Evolutionary conservation across 805 yeast genomes (phyloP).

Genomic region (Metschnikowia orientalis): DNA sequence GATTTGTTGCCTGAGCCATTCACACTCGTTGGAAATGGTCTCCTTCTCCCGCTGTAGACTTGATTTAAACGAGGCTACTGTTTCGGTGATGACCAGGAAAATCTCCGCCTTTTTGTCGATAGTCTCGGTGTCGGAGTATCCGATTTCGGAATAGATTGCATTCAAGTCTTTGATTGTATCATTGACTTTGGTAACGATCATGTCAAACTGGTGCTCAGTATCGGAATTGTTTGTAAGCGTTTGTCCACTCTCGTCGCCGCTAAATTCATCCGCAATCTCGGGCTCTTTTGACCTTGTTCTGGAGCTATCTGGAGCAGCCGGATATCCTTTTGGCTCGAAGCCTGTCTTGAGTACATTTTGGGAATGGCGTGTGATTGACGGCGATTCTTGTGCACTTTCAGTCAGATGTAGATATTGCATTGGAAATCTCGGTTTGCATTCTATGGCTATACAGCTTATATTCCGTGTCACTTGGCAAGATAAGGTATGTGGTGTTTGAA

Average conservation of each 20-base stretch:
- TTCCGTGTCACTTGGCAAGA: no score
- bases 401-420: no score
- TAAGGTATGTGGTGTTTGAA: no score
- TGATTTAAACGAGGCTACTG: slow-evolving; percentile 31
- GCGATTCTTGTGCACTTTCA: no score
- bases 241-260: slow-evolving; percentile 1
- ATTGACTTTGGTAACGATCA: slow-evolving; percentile 32
- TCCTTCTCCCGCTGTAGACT: slow-evolving; percentile 28
- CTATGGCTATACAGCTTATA: no score
- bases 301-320: no score
- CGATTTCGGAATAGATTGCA: slow-evolving; percentile 47
- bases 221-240: slow-evolving; percentile 4
- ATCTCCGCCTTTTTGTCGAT: slow-evolving; percentile 46
- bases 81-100: slow-evolving; percentile 45
- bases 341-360: no score
- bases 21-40: slow-evolving; percentile 39
- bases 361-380: no score
- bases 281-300: no score
- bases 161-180: slow-evolving; percentile 41
- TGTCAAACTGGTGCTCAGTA: slow-evolving; percentile 24
- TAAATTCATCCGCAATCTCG: no score
- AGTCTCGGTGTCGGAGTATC: slow-evolving; percentile 50
- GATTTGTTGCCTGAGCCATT: slow-evolving; percentile 43
- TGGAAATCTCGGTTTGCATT: no score
- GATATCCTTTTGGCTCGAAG: no score